These are phyloP conservation scores for Alternaria sp. DNA, from an alignment of 2,329 filamentous ascomycete species.

Conservation along the genomic window DNA sequence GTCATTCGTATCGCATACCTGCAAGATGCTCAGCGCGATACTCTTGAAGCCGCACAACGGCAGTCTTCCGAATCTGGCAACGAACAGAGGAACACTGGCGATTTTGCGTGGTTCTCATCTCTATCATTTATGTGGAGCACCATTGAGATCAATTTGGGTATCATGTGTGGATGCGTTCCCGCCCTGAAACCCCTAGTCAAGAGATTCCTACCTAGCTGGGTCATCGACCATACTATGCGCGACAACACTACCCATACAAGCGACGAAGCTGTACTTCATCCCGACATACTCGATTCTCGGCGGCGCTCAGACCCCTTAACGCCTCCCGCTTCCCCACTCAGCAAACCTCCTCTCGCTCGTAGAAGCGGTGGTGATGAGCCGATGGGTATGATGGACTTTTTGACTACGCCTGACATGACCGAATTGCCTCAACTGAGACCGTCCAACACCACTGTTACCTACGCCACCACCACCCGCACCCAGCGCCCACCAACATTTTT, in stretches of 20 bases:
- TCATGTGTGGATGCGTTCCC: constrained; percentile 91
- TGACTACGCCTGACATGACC: constrained; percentile 56
- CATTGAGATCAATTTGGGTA: constrained; percentile 88
- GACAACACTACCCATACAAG: constrained; percentile 37
- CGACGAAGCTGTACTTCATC: constrained; percentile 36
- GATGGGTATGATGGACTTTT: constrained; percentile 60
- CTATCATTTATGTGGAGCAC: constrained; percentile 92
- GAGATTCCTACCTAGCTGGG: constrained; percentile 62
- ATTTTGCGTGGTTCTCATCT: constrained; percentile 75
- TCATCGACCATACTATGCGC: constrained; percentile 55
- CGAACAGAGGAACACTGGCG: constrained; percentile 52
- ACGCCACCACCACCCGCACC: constrained; percentile 29
- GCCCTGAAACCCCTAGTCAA: constrained; percentile 86
- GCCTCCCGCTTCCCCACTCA: constrained; percentile 31
- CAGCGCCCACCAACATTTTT: constrained; percentile 63
- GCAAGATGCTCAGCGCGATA: constrained; percentile 68
- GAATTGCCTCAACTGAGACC: constrained; percentile 44
- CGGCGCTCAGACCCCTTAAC: constrained; percentile 27
- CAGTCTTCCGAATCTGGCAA: constrained; percentile 29
- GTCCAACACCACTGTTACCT: constrained; percentile 43
- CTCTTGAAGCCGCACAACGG: constrained; percentile 51
- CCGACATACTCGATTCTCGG: constrained; percentile 29
- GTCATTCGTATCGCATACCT: constrained; percentile 90
- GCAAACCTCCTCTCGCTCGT: constrained; percentile 29
- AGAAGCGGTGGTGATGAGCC: constrained; percentile 30